Base-by-base conservation (phyloP, 306 rosid genomes). In the Echinosophora koreensis region DNA sequence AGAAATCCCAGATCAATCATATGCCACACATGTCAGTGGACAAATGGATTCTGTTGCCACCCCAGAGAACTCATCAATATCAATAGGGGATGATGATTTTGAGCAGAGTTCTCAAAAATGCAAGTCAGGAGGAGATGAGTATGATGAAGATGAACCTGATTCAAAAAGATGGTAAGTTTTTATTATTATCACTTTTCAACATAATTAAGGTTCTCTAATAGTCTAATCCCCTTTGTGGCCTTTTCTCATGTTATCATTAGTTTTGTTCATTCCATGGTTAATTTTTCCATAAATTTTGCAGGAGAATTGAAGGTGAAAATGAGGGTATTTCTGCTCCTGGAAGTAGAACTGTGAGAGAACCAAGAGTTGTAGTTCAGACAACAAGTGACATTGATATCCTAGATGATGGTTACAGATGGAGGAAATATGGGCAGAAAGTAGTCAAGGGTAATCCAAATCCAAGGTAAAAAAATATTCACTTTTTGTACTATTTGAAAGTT, bases 371-470 rank as follows among this genome's bases (percentile, higher is more conserved):
- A 0, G 98, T 94, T 66, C 98, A 94, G 77, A 94, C 98, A 62
- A 94, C 97, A 3, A 94, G 98, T 81, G 98, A 93, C 65, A 93
- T 93, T 51, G 98, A 93, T 84, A 93, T 93, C 63, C 78, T 93
- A 0, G 97, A 93, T 66, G 98, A 93, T 81, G 98, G 98, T 0
- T 93, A 91, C 52, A 85, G 96, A 68, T 94, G 98, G 98, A 91
- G 98, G 71, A 94, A 94, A 81, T 91, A 94, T 51, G 98, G 98
- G 57, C 98, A 94, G 82, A 94, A 94, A 86, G 98, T 94, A 49
- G 98, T 94, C 13, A 94, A 94, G 88, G 98, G 98, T 0, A 94
- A 94, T 81, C 98, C 98, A 82, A 94, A 94, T 89, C 98, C 98
- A 69, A 94, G 98, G 98, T 94, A 65, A 68, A 52, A 69, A 17